Percentiles rank a stretch among this genome's conserved stretches.
Conservation (phyloP, 2,329 filamentous ascomycete species). For the Cordyceps fumosorosea region DNA sequence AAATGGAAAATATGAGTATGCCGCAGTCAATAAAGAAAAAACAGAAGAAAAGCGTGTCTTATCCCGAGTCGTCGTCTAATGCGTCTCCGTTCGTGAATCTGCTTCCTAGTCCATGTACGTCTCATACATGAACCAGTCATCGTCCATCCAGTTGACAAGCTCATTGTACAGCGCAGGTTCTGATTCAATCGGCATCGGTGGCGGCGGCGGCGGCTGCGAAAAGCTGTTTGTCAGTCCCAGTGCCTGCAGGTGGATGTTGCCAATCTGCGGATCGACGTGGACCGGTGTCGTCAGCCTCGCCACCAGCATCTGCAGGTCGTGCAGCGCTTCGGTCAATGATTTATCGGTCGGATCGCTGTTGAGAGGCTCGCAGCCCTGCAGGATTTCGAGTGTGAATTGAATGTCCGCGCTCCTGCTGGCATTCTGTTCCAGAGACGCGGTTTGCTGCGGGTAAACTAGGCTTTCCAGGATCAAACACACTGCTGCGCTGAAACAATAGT, state of each 20-base stretch:
- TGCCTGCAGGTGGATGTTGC: slow-evolving; percentile 16
- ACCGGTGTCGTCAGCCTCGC: slow-evolving; percentile 25
- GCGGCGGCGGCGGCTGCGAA: slow-evolving; percentile 15
- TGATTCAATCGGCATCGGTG: slow-evolving; percentile 24
- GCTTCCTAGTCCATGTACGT: slow-evolving; percentile 17
- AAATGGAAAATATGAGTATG: background rate
- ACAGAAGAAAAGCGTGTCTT: background rate
- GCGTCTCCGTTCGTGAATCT: background rate
- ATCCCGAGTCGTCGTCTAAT: background rate
- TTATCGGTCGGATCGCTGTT: slow-evolving; percentile 32
- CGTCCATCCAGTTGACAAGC: slow-evolving; percentile 32
- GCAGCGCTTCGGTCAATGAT: slow-evolving; percentile 32
- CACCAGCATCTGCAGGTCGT: slow-evolving; percentile 32
- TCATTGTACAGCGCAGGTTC: slow-evolving; percentile 29
- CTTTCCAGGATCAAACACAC: slow-evolving; percentile 41
- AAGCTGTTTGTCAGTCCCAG: slow-evolving; percentile 11
- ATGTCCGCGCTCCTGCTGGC: slow-evolving; percentile 28
- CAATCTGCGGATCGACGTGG: slow-evolving; percentile 16
- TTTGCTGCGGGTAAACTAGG: slow-evolving; percentile 30
- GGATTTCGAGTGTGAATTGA: slow-evolving; percentile 34
- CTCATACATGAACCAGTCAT: slow-evolving; percentile 28
- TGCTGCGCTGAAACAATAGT: slow-evolving; percentile 45
- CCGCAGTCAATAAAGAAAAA: background rate
- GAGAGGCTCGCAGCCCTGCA: slow-evolving; percentile 31
- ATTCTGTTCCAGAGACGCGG: slow-evolving; percentile 13